A percentile compares a stretch with the other conserved stretches of the same genome.
Conservation (phyloP, 2,329 filamentous ascomycete genomes). For the Pseudocercospora cruenta region DNA sequence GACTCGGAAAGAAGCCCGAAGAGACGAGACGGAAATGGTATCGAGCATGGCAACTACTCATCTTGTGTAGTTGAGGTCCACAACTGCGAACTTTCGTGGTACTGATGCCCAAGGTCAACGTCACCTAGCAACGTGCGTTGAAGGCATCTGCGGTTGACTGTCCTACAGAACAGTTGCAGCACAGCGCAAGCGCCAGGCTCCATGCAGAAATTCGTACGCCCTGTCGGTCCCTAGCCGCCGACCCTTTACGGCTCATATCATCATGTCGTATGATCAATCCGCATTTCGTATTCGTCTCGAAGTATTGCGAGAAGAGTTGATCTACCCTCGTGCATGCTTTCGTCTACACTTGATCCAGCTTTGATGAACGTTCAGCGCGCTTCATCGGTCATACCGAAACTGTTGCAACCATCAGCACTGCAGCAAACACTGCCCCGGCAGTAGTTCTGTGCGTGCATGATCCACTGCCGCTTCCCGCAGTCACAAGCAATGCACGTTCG, state of each 20-base stretch:
- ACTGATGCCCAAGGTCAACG: slow-evolving; percentile 4
- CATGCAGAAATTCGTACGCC: slow-evolving; percentile 1
- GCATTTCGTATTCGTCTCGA: not conserved
- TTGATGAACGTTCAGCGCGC: not conserved
- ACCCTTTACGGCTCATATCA: not conserved
- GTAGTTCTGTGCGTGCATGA: not conserved
- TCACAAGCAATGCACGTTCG: not conserved
- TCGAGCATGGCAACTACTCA: not conserved
- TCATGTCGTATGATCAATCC: not conserved
- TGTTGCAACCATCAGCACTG: not conserved
- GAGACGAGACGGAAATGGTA: not conserved
- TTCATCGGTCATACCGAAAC: not conserved
- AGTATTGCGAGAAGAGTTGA: not conserved
- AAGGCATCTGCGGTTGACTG: not conserved
- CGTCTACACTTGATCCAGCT: not conserved
- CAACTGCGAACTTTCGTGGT: not conserved
- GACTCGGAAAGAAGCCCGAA: not conserved
- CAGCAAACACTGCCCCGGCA: not conserved
- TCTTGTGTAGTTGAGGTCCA: not conserved
- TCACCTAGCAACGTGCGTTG: slow-evolving; percentile 1
- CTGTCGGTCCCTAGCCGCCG: not conserved
- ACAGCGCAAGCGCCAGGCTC: slow-evolving; percentile 6
- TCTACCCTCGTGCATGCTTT: not conserved
- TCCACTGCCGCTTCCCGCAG: not conserved
- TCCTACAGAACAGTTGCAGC: slow-evolving; percentile 5